phyloP scores from a whole-genome alignment of 139 green algal genomes.

The Chlorella vulgaris region DNA sequence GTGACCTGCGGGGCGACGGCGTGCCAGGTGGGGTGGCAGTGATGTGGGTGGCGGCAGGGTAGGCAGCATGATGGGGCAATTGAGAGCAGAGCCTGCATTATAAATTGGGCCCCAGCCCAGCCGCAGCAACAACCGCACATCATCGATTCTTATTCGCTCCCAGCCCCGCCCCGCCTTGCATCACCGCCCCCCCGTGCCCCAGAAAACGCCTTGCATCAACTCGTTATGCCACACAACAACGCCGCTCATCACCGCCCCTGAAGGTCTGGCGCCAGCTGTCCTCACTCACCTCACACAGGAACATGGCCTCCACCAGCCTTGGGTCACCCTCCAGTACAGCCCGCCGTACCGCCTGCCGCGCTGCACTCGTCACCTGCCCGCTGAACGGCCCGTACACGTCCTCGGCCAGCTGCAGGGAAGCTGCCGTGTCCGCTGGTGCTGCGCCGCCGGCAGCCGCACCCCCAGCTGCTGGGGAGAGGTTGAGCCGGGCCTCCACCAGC shows the following conservation, averaged over 20 bases:
- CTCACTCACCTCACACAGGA: constrained; percentile 83
- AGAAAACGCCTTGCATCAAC: too few species aligned
- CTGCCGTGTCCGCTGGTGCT: neutral
- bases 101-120: too few species aligned
- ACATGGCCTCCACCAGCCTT: constrained; percentile 94
- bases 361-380: constrained; percentile 80
- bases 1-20: constrained; percentile 16
- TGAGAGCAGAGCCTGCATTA: too few species aligned
- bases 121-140: too few species aligned
- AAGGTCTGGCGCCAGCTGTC: neutral
- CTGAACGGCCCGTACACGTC: constrained; percentile 89
- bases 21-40: neutral
- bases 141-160: too few species aligned
- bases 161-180: too few species aligned
- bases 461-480: constrained; percentile 12
- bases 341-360: constrained; percentile 72
- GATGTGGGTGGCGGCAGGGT: neutral
- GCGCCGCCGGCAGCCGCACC: neutral
- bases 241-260: too few species aligned
- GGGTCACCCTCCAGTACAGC: constrained; percentile 83
- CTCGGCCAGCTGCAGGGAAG: constrained; percentile 60
- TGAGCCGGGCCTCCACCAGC: constrained; percentile 56
- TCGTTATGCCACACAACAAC: too few species aligned
- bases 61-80: too few species aligned
- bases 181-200: too few species aligned